A percentile compares a stretch with the other conserved stretches of the same genome.
Conservation (phyloP, 2,329 filamentous ascomycete genomes). For the Aureobasidium vineae region DNA sequence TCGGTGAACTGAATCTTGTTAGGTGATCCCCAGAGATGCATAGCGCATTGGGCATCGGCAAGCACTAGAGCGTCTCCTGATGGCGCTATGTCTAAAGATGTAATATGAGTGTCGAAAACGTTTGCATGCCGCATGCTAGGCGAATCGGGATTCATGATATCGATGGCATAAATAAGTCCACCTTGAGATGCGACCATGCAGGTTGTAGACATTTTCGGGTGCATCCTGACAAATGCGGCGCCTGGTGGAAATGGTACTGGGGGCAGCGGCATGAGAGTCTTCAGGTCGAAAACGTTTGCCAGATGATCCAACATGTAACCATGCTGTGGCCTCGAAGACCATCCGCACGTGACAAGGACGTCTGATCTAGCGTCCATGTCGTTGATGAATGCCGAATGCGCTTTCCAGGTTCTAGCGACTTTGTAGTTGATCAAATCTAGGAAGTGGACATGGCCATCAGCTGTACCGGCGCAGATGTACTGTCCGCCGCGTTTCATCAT, state of each 20-base stretch:
- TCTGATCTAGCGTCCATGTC: constrained; percentile 98
- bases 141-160: constrained; percentile 89
- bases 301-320: constrained; percentile 85
- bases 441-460: constrained; percentile 77
- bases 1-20: constrained; percentile 85
- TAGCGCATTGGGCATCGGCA: constrained; percentile 71
- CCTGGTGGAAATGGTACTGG: constrained; percentile 91
- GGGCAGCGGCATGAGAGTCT: constrained; percentile 80
- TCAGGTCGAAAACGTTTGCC: constrained; percentile 93
- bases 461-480: constrained; percentile 89
- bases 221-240: constrained; percentile 93
- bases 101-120: constrained; percentile 67
- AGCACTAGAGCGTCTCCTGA: constrained; percentile 84
- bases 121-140: constrained; percentile 83
- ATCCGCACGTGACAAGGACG: constrained; percentile 92
- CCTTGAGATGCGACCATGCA: constrained; percentile 89
- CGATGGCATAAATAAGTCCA: constrained; percentile 92
- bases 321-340: constrained; percentile 76
- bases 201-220: constrained; percentile 91
- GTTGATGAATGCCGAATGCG: constrained; percentile 83
- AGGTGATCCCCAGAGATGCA: constrained; percentile 87
- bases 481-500: constrained; percentile 85
- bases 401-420: constrained; percentile 83
- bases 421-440: constrained; percentile 76
- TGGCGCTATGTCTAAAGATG: constrained; percentile 79